phyloP scores from a whole-genome alignment of 805 yeast genomes.

The Kluyveromyces starmeri region DNA sequence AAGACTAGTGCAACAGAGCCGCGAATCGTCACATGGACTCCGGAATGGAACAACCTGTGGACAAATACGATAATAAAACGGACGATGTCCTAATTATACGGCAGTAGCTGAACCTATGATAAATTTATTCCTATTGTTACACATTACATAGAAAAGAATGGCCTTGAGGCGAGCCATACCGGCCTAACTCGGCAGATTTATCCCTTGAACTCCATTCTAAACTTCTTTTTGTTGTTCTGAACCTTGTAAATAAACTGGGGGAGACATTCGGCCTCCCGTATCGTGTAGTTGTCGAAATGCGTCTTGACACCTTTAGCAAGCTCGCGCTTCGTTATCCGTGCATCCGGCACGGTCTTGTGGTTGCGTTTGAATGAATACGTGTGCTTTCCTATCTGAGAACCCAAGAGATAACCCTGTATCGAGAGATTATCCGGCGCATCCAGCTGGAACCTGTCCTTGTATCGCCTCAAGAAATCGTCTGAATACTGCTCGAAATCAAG shows the following conservation, averaged over 20 bases:
- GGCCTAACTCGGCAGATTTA: too few species aligned
- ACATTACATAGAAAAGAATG: too few species aligned
- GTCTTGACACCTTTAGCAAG: constrained; percentile 52
- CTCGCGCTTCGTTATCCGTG: constrained; percentile 48
- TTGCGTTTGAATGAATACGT: constrained; percentile 35
- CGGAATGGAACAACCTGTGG: too few species aligned
- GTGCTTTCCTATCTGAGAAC: constrained; percentile 64
- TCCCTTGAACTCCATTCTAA: constrained; percentile 31
- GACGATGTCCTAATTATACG: too few species aligned
- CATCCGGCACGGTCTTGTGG: constrained; percentile 17
- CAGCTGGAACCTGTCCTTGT: constrained; percentile 52
- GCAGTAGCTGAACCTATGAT: too few species aligned
- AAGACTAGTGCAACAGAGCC: too few species aligned
- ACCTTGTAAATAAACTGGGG: constrained; percentile 85
- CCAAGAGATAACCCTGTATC: constrained; percentile 58
- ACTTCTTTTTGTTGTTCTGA: constrained; percentile 51
- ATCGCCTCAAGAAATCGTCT: constrained; percentile 55
- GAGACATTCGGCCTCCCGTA: constrained; percentile 76
- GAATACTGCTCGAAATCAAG: constrained; percentile 63
- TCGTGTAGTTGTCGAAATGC: constrained; percentile 53
- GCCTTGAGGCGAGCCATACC: too few species aligned
- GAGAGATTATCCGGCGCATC: constrained; percentile 54
- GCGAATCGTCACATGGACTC: too few species aligned
- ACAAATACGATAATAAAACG: too few species aligned
- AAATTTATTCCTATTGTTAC: too few species aligned